These are phyloP conservation scores for Penicillium verrucosum DNA, from an alignment of 2,329 filamentous ascomycete genomes.

Conservation along the genomic window DNA sequence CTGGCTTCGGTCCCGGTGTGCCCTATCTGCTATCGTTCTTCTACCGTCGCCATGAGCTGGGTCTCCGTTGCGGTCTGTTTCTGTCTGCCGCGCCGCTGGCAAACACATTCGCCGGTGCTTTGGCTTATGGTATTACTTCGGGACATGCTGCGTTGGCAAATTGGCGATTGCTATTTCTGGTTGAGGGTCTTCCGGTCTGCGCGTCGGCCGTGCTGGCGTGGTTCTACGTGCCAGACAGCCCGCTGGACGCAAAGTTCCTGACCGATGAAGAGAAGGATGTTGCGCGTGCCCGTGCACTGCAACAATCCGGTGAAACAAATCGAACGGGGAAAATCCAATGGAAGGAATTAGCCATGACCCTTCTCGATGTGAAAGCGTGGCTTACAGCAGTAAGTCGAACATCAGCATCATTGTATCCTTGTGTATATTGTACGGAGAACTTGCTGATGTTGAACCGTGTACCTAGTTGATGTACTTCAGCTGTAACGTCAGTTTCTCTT, in stretches of 20 bases:
- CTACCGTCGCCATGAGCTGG: conserved; percentile 57
- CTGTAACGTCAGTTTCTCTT: conserved; percentile 64
- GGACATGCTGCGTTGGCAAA: conserved; percentile 55
- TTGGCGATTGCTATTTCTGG: conserved; percentile 65
- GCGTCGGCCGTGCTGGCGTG: conserved; percentile 54
- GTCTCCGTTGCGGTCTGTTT: conserved; percentile 56
- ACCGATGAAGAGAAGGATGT: conserved; percentile 57
- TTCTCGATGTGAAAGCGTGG: conserved; percentile 49
- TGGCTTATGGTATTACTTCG: conserved; percentile 64
- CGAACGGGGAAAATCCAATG: conserved; percentile 44
- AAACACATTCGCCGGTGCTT: conserved; percentile 71
- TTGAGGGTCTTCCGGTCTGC: conserved; percentile 62
- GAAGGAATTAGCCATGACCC: conserved; percentile 46
- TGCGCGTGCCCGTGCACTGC: conserved; percentile 53
- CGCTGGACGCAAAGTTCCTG: conserved; percentile 54
- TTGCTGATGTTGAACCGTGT: background rate
- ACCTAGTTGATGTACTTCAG: conserved; percentile 55
- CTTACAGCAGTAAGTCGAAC: conserved; percentile 41
- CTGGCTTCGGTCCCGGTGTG: conserved; percentile 46
- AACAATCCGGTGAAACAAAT: conserved; percentile 51
- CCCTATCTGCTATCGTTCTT: conserved; percentile 56
- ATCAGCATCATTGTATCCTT: background rate
- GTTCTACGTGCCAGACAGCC: conserved; percentile 54
- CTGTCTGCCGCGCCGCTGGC: conserved; percentile 62
- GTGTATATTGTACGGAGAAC: background rate